Evolutionary conservation across 2,329 filamentous ascomycete genomes (phyloP).

Genomic region (Exophiala aquamarina): DNA sequence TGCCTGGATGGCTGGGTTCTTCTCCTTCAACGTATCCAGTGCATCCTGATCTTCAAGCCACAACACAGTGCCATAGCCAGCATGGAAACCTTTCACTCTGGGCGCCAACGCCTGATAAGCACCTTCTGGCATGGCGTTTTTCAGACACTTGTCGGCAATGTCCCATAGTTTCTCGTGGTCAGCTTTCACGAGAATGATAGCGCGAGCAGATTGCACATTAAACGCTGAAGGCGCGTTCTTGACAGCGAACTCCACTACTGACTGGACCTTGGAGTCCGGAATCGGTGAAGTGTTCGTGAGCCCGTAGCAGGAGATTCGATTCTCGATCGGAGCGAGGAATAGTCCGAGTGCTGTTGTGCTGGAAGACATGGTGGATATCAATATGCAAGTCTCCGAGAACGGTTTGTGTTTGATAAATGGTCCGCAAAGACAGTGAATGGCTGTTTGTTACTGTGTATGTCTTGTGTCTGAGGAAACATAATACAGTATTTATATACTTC

Average conservation of each 20-base stretch:
- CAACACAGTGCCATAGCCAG: slow-evolving; percentile 74
- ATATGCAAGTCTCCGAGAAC: no score
- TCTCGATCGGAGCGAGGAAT: no score
- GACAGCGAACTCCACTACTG: slow-evolving; percentile 14
- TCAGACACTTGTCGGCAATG: slow-evolving; percentile 47
- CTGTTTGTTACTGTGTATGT: no score
- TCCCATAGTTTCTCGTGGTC: slow-evolving; percentile 91
- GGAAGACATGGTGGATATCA: no score
- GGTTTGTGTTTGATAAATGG: no score
- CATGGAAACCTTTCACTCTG: slow-evolving; percentile 33
- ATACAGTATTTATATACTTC: no score
- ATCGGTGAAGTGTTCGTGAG: slow-evolving; percentile 18
- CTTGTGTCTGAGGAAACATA: no score
- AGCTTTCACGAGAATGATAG: slow-evolving; percentile 73
- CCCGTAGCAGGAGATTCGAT: slow-evolving; percentile 14
- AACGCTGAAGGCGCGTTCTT: slow-evolving; percentile 65
- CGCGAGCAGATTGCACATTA: slow-evolving; percentile 81
- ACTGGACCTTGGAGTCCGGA: slow-evolving; percentile 13
- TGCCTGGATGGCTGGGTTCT: slow-evolving; percentile 66
- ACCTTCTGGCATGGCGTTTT: slow-evolving; percentile 6
- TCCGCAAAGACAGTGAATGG: no score
- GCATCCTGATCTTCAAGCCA: slow-evolving; percentile 79
- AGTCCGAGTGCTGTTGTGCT: no score
- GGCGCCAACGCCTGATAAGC: slow-evolving; percentile 6
- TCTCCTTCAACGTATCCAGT: slow-evolving; percentile 58